phyloP scores from a whole-genome alignment of 208 protist genomes.

The Spongospora subterranea region DNA sequence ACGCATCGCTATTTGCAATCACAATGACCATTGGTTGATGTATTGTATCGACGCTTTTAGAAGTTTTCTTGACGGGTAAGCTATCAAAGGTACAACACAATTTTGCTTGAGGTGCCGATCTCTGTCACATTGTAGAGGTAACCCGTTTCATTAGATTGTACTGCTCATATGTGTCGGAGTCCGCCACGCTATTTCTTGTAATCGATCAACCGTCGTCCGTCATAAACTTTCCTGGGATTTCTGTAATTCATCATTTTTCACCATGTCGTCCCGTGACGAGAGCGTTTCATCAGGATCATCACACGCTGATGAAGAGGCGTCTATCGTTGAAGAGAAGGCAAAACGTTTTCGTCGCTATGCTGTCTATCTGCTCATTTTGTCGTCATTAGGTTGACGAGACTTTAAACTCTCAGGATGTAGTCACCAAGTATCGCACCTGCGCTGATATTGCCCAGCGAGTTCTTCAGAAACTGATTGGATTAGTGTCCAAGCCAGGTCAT shows the following conservation, averaged over 20 bases:
- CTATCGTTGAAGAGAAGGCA: background rate
- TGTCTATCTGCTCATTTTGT: background rate
- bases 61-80: too few relatives aligned
- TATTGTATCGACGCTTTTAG: too few relatives aligned
- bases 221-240: too few relatives aligned
- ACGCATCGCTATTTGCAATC: too few relatives aligned
- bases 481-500: constrained; percentile 80
- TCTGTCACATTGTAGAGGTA: too few relatives aligned
- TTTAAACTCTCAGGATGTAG: constrained; percentile 85
- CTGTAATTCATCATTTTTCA: background rate
- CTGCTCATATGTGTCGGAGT: too few relatives aligned
- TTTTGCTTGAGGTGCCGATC: too few relatives aligned
- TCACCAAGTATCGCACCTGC: constrained; percentile 94
- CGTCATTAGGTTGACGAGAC: constrained; percentile 51
- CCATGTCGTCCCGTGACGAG: background rate
- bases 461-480: constrained; percentile 75
- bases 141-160: too few relatives aligned
- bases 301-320: background rate
- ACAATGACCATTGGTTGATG: too few relatives aligned
- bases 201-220: too few relatives aligned
- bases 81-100: too few relatives aligned
- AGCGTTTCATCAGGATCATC: background rate
- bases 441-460: constrained; percentile 90
- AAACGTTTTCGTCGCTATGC: background rate
- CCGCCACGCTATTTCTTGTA: too few relatives aligned